Percentiles rank a stretch among this genome's conserved stretches.
phyloP scores from a whole-genome alignment of 768 basidiomycete species.

The Sutorius australiensis region DNA sequence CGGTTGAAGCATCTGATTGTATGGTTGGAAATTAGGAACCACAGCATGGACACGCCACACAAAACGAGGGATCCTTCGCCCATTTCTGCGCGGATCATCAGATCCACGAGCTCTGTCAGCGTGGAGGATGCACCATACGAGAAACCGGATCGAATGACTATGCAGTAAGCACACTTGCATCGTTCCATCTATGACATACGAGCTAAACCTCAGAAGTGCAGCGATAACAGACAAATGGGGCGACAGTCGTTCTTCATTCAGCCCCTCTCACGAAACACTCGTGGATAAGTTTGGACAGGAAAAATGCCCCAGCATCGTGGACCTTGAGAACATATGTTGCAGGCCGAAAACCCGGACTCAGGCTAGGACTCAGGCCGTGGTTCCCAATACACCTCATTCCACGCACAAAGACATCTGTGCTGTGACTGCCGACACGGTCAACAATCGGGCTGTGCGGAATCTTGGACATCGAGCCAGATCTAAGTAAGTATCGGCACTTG shows the following conservation, averaged over 20 bases:
- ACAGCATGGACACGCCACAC: too few relatives aligned
- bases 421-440: neutral
- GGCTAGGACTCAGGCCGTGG: too few relatives aligned
- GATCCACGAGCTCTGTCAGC: too few relatives aligned
- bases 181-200: neutral
- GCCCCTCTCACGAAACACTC: neutral
- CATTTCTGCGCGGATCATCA: too few relatives aligned
- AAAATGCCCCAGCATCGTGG: too few relatives aligned
- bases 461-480: neutral
- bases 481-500: neutral
- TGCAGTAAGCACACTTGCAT: too few relatives aligned
- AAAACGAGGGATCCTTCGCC: too few relatives aligned
- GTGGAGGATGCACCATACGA: too few relatives aligned
- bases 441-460: neutral
- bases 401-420: neutral
- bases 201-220: neutral
- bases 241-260: neutral
- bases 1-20: neutral
- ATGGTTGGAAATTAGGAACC: too few relatives aligned
- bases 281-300: neutral
- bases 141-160: too few relatives aligned
- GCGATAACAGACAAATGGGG: neutral
- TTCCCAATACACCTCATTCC: neutral
- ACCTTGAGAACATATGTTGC: neutral
- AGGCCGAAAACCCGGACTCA: neutral